Conservation (phyloP, 2,329 filamentous ascomycete genomes). For the Colletotrichum echinochloae region DNA sequence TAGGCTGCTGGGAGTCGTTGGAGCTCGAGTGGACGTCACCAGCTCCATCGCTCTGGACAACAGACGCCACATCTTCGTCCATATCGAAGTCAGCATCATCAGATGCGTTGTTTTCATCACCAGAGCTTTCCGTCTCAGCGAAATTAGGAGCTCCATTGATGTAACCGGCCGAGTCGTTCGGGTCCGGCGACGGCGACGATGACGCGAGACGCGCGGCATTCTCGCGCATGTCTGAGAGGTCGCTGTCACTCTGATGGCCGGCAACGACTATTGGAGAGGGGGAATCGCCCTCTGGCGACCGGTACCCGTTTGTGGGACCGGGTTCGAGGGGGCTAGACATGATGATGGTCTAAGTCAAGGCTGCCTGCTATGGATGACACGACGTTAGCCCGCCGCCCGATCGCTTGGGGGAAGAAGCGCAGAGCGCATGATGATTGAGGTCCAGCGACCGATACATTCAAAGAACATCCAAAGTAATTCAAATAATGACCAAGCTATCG, state of each 20-base stretch:
- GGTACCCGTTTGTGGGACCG: constrained; percentile 75
- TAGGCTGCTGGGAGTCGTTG: constrained; percentile 73
- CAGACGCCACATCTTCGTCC: constrained; percentile 61
- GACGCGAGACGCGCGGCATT: constrained; percentile 62
- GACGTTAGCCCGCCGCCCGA: constrained; percentile 51
- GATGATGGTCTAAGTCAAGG: constrained; percentile 70
- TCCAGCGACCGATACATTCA: constrained; percentile 47
- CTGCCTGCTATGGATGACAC: constrained; percentile 59
- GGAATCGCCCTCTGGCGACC: constrained; percentile 65
- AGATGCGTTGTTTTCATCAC: constrained; percentile 64
- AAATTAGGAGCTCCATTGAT: constrained; percentile 54
- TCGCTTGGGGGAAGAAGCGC: background rate
- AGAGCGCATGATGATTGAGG: constrained; percentile 59
- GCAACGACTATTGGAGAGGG: constrained; percentile 54
- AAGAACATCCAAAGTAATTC: constrained; percentile 57
- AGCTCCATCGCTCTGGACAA: constrained; percentile 58
- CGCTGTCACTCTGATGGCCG: constrained; percentile 75
- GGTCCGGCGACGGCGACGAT: constrained; percentile 56
- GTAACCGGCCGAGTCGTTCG: constrained; percentile 56
- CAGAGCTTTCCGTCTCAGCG: constrained; percentile 62
- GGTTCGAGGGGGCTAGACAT: constrained; percentile 73
- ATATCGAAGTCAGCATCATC: constrained; percentile 84
- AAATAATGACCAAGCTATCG: constrained; percentile 49
- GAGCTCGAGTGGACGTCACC: constrained; percentile 74
- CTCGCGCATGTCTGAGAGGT: constrained; percentile 79